Percentiles rank a stretch among this genome's conserved stretches.
phyloP scores from a whole-genome alignment of 164 flowering plant genomes.

The Kalanchoe fedtschenkoi region DNA sequence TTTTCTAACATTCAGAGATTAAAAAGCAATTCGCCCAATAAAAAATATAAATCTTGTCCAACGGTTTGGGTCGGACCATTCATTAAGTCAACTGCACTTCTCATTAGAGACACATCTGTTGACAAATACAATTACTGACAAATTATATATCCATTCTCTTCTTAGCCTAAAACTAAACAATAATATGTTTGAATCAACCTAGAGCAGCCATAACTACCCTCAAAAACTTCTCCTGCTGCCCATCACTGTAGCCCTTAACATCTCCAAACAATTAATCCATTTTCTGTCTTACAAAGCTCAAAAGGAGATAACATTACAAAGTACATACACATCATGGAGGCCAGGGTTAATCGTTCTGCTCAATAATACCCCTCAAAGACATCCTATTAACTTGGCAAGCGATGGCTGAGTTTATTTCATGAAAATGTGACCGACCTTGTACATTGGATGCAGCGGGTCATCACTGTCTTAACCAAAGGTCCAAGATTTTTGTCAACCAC shows the following conservation, averaged over 20 bases:
- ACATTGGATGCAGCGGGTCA: constrained; percentile 99
- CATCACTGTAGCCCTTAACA: not conserved
- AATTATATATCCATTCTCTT: not conserved
- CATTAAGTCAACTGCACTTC: not conserved
- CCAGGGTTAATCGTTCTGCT: not conserved
- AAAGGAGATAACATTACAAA: not conserved
- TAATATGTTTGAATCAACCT: too few relatives aligned
- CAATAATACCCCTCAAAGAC: not conserved
- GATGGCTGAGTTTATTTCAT: too few relatives aligned
- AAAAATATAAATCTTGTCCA: not conserved
- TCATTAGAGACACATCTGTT: not conserved
- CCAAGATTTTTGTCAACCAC: constrained; percentile 98
- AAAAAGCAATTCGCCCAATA: not conserved
- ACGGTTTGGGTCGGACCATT: not conserved
- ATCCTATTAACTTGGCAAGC: not conserved
- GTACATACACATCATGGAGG: not conserved
- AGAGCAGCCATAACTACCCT: not conserved
- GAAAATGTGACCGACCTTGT: constrained; percentile 51
- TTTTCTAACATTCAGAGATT: not conserved
- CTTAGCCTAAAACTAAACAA: too few relatives aligned
- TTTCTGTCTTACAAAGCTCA: not conserved
- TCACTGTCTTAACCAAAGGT: constrained; percentile 96
- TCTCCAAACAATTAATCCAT: not conserved
- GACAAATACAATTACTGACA: not conserved
- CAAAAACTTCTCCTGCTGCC: not conserved